These are phyloP conservation scores for Musa itinerans DNA, from an alignment of 176 grass and related monocot genomes.

Conservation along the genomic window DNA sequence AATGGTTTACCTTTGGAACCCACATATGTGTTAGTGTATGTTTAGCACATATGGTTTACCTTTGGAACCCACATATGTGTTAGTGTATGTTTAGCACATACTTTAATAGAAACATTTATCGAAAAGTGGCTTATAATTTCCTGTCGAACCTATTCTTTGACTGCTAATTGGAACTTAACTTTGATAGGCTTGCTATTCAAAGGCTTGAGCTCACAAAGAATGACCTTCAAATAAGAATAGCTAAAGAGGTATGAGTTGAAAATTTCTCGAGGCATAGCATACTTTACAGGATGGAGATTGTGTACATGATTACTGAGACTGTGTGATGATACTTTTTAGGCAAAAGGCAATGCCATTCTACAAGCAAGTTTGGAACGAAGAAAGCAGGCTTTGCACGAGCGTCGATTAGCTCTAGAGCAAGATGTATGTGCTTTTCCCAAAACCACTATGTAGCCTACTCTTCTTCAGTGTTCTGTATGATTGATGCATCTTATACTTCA, in stretches of 20 bases:
- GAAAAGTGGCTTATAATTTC: background rate
- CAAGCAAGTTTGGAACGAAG: slow-evolving; percentile 98
- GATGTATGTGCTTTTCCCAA: slow-evolving; percentile 61
- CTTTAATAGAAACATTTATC: background rate
- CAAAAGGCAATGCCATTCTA: slow-evolving; percentile 97
- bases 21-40: background rate
- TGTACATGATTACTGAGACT: background rate
- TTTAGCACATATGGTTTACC: no score
- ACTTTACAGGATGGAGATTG: slow-evolving; percentile 2
- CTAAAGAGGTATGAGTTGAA: slow-evolving; percentile 76
- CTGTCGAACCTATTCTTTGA: background rate
- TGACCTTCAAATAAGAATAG: slow-evolving; percentile 82
- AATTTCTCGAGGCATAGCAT: background rate
- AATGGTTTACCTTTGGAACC: background rate
- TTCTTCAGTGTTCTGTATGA: background rate
- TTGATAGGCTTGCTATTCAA: slow-evolving; percentile 93
- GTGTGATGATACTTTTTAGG: slow-evolving; percentile 43
- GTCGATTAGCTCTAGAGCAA: slow-evolving; percentile 83
- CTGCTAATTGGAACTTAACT: background rate
- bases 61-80: background rate
- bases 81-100: no score
- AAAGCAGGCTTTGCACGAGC: slow-evolving; percentile 98
- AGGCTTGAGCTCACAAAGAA: slow-evolving; percentile 93
- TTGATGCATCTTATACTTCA: background rate
- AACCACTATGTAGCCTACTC: background rate